phyloP scores from a whole-genome alignment of 768 basidiomycete species.

The Kwoniella europaea region DNA sequence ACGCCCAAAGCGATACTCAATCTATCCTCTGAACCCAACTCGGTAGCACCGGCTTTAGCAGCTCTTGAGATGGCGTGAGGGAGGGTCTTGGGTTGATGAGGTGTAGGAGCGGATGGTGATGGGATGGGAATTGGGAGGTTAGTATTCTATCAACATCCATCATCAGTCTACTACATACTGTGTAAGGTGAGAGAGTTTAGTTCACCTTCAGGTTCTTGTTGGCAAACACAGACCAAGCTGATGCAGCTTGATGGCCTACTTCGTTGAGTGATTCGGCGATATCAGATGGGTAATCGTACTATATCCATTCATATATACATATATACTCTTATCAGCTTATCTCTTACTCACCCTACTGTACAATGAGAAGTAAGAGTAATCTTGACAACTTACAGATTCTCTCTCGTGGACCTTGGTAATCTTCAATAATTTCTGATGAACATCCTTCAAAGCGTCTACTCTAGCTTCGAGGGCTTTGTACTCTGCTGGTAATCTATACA shows the following conservation, averaged over 20 bases:
- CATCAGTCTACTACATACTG: no score
- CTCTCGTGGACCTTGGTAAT: constrained; percentile 85
- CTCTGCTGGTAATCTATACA: constrained; percentile 65
- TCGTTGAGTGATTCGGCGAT: constrained; percentile 61
- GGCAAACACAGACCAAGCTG: constrained; percentile 56
- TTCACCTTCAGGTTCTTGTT: constrained; percentile 59
- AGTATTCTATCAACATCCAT: constrained; percentile 63
- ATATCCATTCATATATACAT: background rate
- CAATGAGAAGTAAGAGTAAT: background rate
- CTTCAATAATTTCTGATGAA: constrained; percentile 78
- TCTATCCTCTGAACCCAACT: constrained; percentile 65
- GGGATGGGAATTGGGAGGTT: constrained; percentile 74
- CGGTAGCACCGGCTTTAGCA: constrained; percentile 66
- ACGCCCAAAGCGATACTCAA: constrained; percentile 76
- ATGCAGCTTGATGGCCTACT: constrained; percentile 48
- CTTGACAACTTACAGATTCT: constrained; percentile 63
- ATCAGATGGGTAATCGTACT: constrained; percentile 70
- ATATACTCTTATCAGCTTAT: constrained; percentile 6
- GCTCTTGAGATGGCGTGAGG: constrained; percentile 91
- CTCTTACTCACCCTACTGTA: background rate
- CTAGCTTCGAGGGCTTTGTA: constrained; percentile 94
- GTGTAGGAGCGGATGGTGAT: constrained; percentile 64
- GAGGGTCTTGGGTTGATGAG: constrained; percentile 86
- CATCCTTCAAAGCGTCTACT: constrained; percentile 84
- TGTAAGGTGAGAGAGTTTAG: no score